phyloP scores from a whole-genome alignment of 1,284 basidiomycete species.

The Moniliella sp. region DNA sequence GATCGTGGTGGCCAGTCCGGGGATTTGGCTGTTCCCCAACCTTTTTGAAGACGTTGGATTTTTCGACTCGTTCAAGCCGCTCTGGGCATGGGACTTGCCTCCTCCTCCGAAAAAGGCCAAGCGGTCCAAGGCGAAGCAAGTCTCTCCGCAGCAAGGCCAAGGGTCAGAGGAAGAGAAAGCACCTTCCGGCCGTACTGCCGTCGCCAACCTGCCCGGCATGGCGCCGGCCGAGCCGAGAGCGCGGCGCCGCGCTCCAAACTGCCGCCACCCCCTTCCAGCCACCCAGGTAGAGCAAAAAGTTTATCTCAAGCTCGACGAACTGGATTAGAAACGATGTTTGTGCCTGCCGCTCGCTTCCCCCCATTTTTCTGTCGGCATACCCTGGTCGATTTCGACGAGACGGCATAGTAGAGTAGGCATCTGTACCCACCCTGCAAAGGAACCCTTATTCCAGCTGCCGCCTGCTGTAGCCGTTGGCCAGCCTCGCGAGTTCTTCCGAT shows the following conservation, averaged over 20 bases:
- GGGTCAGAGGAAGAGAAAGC: neutral
- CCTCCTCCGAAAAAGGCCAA: slow-evolving; percentile 44
- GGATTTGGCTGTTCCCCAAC: slow-evolving; percentile 97
- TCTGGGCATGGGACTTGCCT: slow-evolving; percentile 91
- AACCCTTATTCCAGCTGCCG: no score
- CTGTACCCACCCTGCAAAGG: no score
- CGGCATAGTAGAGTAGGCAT: no score
- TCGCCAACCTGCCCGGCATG: neutral
- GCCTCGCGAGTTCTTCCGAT: no score
- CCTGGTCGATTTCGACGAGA: no score
- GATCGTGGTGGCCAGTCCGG: slow-evolving; percentile 60
- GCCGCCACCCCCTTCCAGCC: neutral
- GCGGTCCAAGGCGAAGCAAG: neutral
- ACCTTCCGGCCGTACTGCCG: no score
- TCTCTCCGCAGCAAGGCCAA: neutral
- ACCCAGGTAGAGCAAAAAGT: neutral
- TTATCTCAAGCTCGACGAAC: neutral
- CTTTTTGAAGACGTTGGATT: slow-evolving; percentile 96
- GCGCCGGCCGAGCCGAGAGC: neutral
- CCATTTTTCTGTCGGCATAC: no score
- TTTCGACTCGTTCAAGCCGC: slow-evolving; percentile 88
- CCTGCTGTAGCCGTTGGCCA: no score
- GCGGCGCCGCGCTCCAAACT: neutral
- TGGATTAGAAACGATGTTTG: neutral
- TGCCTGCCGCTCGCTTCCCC: no score